A percentile compares a stretch with the other conserved stretches of the same genome.
Evolutionary conservation across 2,329 filamentous ascomycete genomes (phyloP).

Genomic region (Lecanicillium sp.): DNA sequence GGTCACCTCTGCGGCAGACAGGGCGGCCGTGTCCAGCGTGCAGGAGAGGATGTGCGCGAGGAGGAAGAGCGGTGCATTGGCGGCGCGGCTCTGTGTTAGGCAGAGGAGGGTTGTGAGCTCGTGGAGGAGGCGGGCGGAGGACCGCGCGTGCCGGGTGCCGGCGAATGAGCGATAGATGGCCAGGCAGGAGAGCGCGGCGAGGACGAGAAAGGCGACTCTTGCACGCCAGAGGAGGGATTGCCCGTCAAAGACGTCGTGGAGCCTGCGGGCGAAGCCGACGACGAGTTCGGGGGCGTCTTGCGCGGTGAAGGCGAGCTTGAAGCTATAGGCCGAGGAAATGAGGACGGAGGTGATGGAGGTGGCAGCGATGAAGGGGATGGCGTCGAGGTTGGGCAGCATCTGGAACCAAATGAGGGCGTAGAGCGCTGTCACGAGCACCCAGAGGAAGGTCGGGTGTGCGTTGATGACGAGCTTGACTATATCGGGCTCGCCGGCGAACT

Average conservation of each 20-base stretch:
- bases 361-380: constrained; percentile 32
- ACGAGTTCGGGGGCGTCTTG: constrained; percentile 84
- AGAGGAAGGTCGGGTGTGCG: constrained; percentile 59
- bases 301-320: constrained; percentile 84
- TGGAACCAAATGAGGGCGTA: constrained; percentile 55
- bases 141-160: constrained; percentile 16
- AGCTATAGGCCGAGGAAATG: constrained; percentile 56
- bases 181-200: constrained; percentile 30
- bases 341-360: constrained; percentile 34
- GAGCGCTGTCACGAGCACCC: constrained; percentile 61
- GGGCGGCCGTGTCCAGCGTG: constrained; percentile 37
- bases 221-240: constrained; percentile 41
- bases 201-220: constrained; percentile 40
- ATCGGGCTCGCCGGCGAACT: constrained; percentile 85
- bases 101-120: constrained; percentile 70
- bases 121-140: constrained; percentile 46
- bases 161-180: constrained; percentile 31
- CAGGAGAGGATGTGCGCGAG: constrained; percentile 57
- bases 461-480: constrained; percentile 67
- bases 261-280: constrained; percentile 31
- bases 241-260: constrained; percentile 33
- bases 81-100: constrained; percentile 76
- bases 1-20: constrained; percentile 52
- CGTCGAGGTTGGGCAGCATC: constrained; percentile 33
- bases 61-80: constrained; percentile 80